A percentile compares a stretch with the other conserved stretches of the same genome.
Conservation (phyloP, 768 basidiomycete genomes). For the Boletus reticuloceps region DNA sequence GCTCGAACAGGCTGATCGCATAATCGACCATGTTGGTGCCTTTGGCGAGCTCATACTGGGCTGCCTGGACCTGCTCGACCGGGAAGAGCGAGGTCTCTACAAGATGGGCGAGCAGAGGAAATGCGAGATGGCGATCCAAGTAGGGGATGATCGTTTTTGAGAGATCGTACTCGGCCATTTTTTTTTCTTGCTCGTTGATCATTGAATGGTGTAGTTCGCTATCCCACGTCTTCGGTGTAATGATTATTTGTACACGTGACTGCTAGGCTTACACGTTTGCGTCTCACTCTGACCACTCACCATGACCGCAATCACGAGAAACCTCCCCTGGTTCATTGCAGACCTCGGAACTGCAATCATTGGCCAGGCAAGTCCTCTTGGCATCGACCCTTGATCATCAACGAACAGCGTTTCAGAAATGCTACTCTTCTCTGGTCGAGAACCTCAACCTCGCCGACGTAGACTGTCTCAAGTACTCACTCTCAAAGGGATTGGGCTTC, state of each 20-base stretch:
- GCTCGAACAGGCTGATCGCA: slow-evolving; percentile 73
- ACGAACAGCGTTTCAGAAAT: slow-evolving; percentile 57
- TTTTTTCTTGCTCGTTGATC: slow-evolving; percentile 3
- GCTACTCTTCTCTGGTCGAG: slow-evolving; percentile 86
- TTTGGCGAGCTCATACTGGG: slow-evolving; percentile 97
- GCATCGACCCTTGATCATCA: not conserved
- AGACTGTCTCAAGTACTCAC: slow-evolving; percentile 84
- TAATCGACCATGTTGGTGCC: slow-evolving; percentile 99
- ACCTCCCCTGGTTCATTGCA: slow-evolving; percentile 82
- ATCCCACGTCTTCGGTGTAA: too few species aligned
- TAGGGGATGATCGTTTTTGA: slow-evolving; percentile 88
- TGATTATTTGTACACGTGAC: too few species aligned
- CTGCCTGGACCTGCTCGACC: slow-evolving; percentile 73
- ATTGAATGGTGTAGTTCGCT: too few species aligned
- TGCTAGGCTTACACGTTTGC: not conserved
- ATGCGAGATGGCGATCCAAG: slow-evolving; percentile 91
- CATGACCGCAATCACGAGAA: slow-evolving; percentile 78
- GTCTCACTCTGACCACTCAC: slow-evolving; percentile 13
- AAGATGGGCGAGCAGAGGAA: slow-evolving; percentile 90
- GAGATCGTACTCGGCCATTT: slow-evolving; percentile 88
- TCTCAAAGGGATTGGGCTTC: slow-evolving; percentile 90
- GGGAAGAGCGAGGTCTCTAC: slow-evolving; percentile 74
- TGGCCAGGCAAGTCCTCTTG: slow-evolving; percentile 55
- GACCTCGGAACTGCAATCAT: slow-evolving; percentile 81
- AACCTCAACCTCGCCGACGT: slow-evolving; percentile 75